These are phyloP conservation scores for Botrytis cinerea DNA, from an alignment of 2,329 filamentous ascomycete species.

Conservation along the genomic window DNA sequence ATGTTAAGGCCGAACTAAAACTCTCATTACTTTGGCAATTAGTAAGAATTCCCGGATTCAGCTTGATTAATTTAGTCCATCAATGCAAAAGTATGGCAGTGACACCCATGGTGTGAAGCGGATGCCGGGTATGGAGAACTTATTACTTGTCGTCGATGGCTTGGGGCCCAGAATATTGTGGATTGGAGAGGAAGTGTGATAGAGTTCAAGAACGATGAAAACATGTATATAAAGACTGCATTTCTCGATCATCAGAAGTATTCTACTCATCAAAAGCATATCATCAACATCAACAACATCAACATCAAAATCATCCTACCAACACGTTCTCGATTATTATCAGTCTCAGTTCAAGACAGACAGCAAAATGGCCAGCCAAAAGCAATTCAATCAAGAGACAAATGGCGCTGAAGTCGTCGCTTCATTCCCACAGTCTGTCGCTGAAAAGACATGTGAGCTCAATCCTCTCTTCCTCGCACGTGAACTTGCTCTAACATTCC, in stretches of 20 bases:
- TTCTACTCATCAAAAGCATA: background rate
- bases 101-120: background rate
- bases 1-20: background rate
- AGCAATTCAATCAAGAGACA: slow-evolving; percentile 6
- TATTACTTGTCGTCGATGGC: background rate
- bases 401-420: slow-evolving; percentile 27
- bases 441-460: slow-evolving; percentile 27
- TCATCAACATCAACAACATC: background rate
- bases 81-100: background rate
- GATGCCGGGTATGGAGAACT: background rate
- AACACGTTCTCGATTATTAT: background rate
- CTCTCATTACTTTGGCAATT: background rate
- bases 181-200: background rate
- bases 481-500: slow-evolving; percentile 10
- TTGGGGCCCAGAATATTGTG: background rate
- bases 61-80: background rate
- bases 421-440: slow-evolving; percentile 26
- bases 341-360: background rate
- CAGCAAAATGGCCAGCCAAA: slow-evolving; percentile 10
- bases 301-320: background rate
- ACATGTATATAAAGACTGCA: slow-evolving; percentile 7
- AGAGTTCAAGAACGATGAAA: background rate
- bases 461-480: background rate
- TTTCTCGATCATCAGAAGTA: background rate
- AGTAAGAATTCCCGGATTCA: background rate